Conservation (phyloP, 208 protist genomes). For the Sergeia podlipaevii region DNA sequence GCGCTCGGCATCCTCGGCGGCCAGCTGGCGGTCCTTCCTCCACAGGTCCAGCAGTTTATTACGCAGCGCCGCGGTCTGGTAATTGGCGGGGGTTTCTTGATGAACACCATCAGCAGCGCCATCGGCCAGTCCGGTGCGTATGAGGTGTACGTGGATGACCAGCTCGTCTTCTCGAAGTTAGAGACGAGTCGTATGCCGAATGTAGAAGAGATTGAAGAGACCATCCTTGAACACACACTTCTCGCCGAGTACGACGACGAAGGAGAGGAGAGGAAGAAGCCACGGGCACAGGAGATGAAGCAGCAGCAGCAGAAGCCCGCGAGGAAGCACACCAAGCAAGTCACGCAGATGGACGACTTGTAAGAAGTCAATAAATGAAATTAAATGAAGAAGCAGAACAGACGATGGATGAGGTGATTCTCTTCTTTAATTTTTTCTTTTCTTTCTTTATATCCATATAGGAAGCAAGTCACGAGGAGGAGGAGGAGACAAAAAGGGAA, state of each 20-base stretch:
- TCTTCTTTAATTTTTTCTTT: too few species aligned
- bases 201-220: slow-evolving; percentile 15
- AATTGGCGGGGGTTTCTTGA: slow-evolving; percentile 40
- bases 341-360: too few species aligned
- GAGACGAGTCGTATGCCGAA: slow-evolving; percentile 25
- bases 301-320: too few species aligned
- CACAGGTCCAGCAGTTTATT: slow-evolving; percentile 22
- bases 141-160: slow-evolving; percentile 63
- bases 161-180: slow-evolving; percentile 69
- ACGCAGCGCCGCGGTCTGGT: slow-evolving; percentile 37
- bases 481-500: too few species aligned
- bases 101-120: slow-evolving; percentile 48
- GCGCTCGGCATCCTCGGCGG: slow-evolving; percentile 23
- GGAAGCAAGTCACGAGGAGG: too few species aligned
- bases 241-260: slow-evolving; percentile 22
- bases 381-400: too few species aligned
- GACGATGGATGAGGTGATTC: too few species aligned
- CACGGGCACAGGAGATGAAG: too few species aligned
- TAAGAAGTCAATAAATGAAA: too few species aligned
- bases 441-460: too few species aligned
- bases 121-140: slow-evolving; percentile 57
- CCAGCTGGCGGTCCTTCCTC: slow-evolving; percentile 35
- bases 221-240: slow-evolving; percentile 36
- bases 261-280: too few species aligned
- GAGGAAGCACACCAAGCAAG: too few species aligned